Evolutionary conservation across 2,329 filamentous ascomycete species (phyloP).

Genomic region (Colletotrichum graminicola): DNA sequence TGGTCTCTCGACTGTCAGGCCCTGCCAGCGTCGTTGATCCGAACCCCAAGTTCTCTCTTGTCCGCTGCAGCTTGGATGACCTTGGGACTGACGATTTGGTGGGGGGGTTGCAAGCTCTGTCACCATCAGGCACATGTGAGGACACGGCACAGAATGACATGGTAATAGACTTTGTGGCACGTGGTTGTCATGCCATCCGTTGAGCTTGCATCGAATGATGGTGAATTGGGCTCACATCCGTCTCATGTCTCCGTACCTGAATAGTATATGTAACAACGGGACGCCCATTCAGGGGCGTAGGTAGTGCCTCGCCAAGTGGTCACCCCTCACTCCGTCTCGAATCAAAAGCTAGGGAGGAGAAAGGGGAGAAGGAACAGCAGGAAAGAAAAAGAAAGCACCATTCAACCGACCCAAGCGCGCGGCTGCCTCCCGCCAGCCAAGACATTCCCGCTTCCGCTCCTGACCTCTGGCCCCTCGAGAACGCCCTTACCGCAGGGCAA

Average conservation of each 20-base stretch:
- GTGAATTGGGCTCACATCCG: background rate
- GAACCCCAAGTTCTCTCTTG: background rate
- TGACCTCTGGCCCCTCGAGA: background rate
- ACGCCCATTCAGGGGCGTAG: background rate
- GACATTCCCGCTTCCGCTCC: conserved; percentile 1
- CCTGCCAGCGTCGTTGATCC: background rate
- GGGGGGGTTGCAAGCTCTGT: background rate
- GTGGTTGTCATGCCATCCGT: background rate
- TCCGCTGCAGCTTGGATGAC: background rate
- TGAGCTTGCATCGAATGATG: background rate
- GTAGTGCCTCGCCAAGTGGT: background rate
- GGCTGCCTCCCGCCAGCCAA: conserved; percentile 26
- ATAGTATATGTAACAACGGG: background rate
- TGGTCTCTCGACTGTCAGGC: background rate
- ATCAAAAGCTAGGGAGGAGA: background rate
- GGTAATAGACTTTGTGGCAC: background rate
- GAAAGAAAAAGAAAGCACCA: background rate
- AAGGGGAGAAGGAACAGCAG: background rate
- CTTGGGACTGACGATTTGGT: background rate
- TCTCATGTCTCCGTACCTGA: background rate
- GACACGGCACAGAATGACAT: background rate
- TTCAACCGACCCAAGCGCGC: conserved; percentile 31
- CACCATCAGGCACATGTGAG: background rate
- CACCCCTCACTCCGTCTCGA: background rate
- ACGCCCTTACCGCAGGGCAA: background rate